Evolutionary conservation across 495 filamentous ascomycete genomes (phyloP), one percentile per base, ranked within the genome.

Genomic region (Daldinia loculata): DNA sequence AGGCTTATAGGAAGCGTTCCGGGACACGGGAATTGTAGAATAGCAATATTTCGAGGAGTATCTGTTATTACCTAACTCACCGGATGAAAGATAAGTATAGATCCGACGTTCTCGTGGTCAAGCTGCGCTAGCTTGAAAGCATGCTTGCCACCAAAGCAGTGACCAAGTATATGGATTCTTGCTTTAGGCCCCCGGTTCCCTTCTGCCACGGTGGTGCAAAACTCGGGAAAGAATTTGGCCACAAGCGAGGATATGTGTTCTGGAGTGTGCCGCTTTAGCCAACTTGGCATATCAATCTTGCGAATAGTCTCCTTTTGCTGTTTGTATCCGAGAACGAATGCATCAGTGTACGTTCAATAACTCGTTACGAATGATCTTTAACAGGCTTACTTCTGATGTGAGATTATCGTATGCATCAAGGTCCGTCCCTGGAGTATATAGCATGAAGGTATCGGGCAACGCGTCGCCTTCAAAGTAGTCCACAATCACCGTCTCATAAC

Each of bases 81-180:
- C 4, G 62, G 62, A 36, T 65, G 62, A 17, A 57, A 65, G 12
- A 65, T 39, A 3, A 65, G 17, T n/a, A 65, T 34, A n/a, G 62
- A 65, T 34, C 38, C 38, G 24, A 65, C 38, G 14, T 38, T 56
- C 15, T 36, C 62, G 1, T 53, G 26, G n/a, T 50, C 38, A 9
- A 43, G 39, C 29, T 50, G 38, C 34, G 62, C 62, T 5, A 65
- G 29, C 15, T 65, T 65, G 53, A 65, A 51, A 8, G 62, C 62
- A 50, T 65, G 62, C 38, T 65, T 65, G n/a, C 62, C 62, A 14
- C 62, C 62, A 19, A 65, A 65, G 17, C 62, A 65, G n/a, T 65
- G 62, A 0, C 62, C 62, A 15, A 65, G 26, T 27, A 65, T 48
- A 36, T 57, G 53, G 27, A 65, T 17, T 14, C 29, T 56, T n/a